phyloP scores from a whole-genome alignment of 75 land plant species.

The Isoetes taiwanensis region DNA sequence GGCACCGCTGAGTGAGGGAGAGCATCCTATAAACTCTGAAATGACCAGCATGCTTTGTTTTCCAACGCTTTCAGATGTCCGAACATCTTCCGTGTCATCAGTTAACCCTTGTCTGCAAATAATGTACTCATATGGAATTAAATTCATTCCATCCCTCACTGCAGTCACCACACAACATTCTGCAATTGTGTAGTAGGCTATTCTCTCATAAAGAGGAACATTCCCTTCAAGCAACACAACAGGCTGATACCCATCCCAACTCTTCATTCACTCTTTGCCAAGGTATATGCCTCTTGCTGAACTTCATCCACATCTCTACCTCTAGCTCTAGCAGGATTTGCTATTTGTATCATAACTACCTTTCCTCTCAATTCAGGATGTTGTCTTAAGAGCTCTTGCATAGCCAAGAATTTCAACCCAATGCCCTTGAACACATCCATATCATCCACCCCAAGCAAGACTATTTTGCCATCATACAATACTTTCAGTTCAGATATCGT shows the following conservation, averaged over 20 bases:
- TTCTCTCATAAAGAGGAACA: slow-evolving; percentile 46
- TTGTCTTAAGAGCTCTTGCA: slow-evolving; percentile 44
- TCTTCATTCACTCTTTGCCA: slow-evolving; percentile 34
- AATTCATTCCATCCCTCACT: slow-evolving; percentile 75
- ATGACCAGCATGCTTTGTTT: slow-evolving; percentile 64
- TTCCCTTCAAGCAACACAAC: slow-evolving; percentile 43
- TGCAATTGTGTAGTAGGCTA: slow-evolving; percentile 57
- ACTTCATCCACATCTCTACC: slow-evolving; percentile 66
- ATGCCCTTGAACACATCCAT: slow-evolving; percentile 79
- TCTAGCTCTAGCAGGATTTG: slow-evolving; percentile 63
- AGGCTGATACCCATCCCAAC: slow-evolving; percentile 48
- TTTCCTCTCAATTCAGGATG: slow-evolving; percentile 50
- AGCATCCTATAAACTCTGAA: slow-evolving; percentile 63
- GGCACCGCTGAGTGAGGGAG: slow-evolving; percentile 69
- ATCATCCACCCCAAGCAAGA: slow-evolving; percentile 62
- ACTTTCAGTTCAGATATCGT: slow-evolving; percentile 36
- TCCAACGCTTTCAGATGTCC: neutral
- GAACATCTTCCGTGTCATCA: neutral
- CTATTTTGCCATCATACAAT: slow-evolving; percentile 29
- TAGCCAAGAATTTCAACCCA: slow-evolving; percentile 58
- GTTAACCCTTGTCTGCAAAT: slow-evolving; percentile 44
- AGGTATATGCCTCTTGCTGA: slow-evolving; percentile 29
- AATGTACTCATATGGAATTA: slow-evolving; percentile 64
- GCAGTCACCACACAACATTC: slow-evolving; percentile 69
- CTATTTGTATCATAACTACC: slow-evolving; percentile 61